Conservation (phyloP, 176 grass and related monocot species). For the Hyparrhenia diplandra region DNA sequence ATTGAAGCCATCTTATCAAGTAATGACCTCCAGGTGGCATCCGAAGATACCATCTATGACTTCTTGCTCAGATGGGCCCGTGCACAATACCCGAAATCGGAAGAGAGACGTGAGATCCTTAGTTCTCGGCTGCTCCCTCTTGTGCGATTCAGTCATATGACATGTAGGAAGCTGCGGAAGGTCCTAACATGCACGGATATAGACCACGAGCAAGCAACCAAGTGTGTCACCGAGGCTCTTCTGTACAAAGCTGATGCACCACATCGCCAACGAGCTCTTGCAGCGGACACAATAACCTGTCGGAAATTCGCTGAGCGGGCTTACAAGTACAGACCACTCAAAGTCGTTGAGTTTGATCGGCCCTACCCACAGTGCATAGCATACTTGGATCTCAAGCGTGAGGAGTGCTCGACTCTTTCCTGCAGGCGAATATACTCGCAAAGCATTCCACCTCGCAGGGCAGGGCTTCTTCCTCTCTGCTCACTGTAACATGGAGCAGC, state of each 20-base stretch:
- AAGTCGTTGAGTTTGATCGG: constrained; percentile 76
- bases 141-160: constrained; percentile 75
- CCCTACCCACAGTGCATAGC: constrained; percentile 70
- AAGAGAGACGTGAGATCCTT: constrained; percentile 66
- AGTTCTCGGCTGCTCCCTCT: constrained; percentile 56
- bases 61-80: constrained; percentile 72
- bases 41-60: constrained; percentile 69
- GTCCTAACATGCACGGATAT: constrained; percentile 58
- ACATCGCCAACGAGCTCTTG: constrained; percentile 47
- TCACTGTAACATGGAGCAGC: constrained; percentile 57
- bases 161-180: constrained; percentile 60
- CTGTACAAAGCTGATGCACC: constrained; percentile 66
- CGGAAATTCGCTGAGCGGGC: constrained; percentile 40
- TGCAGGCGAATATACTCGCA: constrained; percentile 57
- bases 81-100: constrained; percentile 41
- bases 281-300: constrained; percentile 34
- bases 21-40: constrained; percentile 68
- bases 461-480: constrained; percentile 74
- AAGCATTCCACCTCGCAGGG: constrained; percentile 70
- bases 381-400: constrained; percentile 75
- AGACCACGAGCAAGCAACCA: constrained; percentile 58
- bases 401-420: constrained; percentile 68
- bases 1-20: constrained; percentile 72
- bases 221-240: constrained; percentile 62
- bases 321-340: constrained; percentile 73